Percentiles rank a stretch among this genome's conserved stretches.
These are phyloP conservation scores for Periconia sp. DNA, from an alignment of 2,329 filamentous ascomycete species.

Conservation along the genomic window DNA sequence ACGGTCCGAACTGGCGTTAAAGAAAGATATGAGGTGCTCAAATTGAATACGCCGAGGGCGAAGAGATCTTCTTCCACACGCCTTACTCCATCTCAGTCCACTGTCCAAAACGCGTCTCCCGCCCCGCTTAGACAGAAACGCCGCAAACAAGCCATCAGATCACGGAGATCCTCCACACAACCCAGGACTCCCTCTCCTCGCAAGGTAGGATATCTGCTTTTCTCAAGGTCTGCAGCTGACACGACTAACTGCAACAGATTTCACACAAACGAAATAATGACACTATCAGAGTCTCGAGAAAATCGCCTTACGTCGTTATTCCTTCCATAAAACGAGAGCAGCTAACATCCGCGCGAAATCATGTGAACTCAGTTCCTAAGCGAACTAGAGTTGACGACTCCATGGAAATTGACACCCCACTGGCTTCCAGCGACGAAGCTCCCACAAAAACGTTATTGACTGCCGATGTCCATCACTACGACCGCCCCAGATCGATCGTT, in stretches of 20 bases:
- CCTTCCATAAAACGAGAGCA: not conserved
- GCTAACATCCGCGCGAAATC: not conserved
- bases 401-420: not conserved
- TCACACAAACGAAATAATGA: not conserved
- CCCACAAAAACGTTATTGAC: not conserved
- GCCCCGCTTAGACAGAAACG: not conserved
- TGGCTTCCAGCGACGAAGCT: not conserved
- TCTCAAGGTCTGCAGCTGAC: not conserved
- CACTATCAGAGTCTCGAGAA: not conserved
- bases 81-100: not conserved
- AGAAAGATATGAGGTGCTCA: not conserved
- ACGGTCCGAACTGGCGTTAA: not conserved
- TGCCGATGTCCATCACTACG: not conserved
- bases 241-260: not conserved
- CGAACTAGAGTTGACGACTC: not conserved
- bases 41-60: not conserved
- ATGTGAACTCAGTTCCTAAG: not conserved
- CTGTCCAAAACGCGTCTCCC: not conserved
- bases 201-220: not conserved
- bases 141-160: not conserved
- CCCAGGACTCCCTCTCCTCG: not conserved
- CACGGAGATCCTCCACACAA: not conserved
- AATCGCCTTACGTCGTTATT: not conserved
- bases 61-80: not conserved
- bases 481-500: not conserved